Evolutionary conservation across 306 rosid species (phyloP), one percentile per base, ranked within the genome.

Genomic region (Cucurbita ficifolia): DNA sequence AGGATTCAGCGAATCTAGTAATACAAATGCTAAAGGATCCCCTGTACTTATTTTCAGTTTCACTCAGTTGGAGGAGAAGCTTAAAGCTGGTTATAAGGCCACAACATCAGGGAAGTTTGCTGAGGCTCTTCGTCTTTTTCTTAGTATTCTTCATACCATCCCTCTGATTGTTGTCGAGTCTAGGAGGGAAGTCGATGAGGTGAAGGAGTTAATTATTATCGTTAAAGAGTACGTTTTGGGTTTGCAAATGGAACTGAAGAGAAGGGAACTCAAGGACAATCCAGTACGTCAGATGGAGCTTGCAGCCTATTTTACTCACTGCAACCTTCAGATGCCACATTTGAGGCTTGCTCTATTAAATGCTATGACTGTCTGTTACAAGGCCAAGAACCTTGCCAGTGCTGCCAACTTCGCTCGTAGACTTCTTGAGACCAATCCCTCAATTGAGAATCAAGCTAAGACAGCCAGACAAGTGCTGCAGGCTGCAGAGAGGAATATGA

Each of bases 301-400:
- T 29, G 98, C 98, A 13, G 96, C 98, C 60, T 92, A 92, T 83
- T 92, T 92, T 80, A 92, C 98, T 16, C 96, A 92, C 84, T 90
- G 98, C 96, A 87, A 90, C 80, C 98, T 92, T 76, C 98, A 92
- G 78, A 4, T 81, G 75, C 96, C 98, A 81, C 98, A 92, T 87
- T 82, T 92, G 82, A 86, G 96, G 90, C 86, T 92, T 60, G 98
- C 92, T 51, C 84, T 92, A 87, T 53, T 69, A 46, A 92, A 76
- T 79, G 98, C 96, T 39, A 84, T 86, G 85, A 83, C 76, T 48
- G 84, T 86, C 77, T 90, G 96, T 88, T 92, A 64, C 76, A 90
- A 88, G 81, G 91, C 96, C 29, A 86, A 78, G 91, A 92, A 88
- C 83, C 89, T 92, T 52, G 87, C 96, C 43, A 88, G 90, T 0